Evolutionary conservation across 1,284 basidiomycete genomes (phyloP).

Genomic region (Ustilago sp.): DNA sequence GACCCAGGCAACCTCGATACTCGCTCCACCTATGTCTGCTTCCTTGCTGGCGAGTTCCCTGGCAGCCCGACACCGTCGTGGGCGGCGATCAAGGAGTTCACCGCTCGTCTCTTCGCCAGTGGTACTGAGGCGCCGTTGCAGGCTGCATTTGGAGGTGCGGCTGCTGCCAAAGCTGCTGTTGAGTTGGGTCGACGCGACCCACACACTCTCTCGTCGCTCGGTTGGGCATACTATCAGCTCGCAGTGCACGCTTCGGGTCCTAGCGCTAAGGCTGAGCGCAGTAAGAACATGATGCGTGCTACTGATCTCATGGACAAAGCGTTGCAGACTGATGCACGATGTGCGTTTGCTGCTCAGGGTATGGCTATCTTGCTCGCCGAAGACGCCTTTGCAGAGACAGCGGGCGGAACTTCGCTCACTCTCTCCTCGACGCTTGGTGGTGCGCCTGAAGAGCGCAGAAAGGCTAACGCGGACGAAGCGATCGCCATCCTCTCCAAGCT

Average conservation of each 20-base stretch:
- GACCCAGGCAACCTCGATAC: conserved; percentile 65
- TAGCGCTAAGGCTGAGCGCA: conserved; percentile 54
- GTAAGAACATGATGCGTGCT: conserved; percentile 64
- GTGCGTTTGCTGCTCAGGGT: conserved; percentile 67
- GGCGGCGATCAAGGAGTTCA: conserved; percentile 64
- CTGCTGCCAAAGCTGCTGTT: conserved; percentile 52
- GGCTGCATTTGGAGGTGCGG: conserved; percentile 54
- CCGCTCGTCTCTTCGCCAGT: conserved; percentile 63
- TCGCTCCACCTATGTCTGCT: conserved; percentile 64
- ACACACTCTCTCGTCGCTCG: conserved; percentile 60
- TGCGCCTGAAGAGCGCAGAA: conserved; percentile 52
- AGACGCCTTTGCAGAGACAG: conserved; percentile 60
- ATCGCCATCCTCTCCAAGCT: conserved; percentile 64
- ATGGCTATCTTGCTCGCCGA: conserved; percentile 67
- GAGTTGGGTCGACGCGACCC: conserved; percentile 63
- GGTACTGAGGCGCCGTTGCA: conserved; percentile 39
- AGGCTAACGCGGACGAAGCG: conserved; percentile 62
- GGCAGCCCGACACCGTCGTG: conserved; percentile 60
- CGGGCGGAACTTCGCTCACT: conserved; percentile 36
- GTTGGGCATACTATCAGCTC: conserved; percentile 68
- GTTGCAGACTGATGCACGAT: conserved; percentile 52
- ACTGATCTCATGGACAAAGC: conserved; percentile 68
- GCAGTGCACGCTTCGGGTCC: conserved; percentile 58
- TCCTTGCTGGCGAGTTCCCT: conserved; percentile 66
- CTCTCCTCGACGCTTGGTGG: conserved; percentile 28